These are phyloP conservation scores for Cyclostephanos tholiformis DNA, from an alignment of 108 stramenopile genomes.

Conservation along the genomic window DNA sequence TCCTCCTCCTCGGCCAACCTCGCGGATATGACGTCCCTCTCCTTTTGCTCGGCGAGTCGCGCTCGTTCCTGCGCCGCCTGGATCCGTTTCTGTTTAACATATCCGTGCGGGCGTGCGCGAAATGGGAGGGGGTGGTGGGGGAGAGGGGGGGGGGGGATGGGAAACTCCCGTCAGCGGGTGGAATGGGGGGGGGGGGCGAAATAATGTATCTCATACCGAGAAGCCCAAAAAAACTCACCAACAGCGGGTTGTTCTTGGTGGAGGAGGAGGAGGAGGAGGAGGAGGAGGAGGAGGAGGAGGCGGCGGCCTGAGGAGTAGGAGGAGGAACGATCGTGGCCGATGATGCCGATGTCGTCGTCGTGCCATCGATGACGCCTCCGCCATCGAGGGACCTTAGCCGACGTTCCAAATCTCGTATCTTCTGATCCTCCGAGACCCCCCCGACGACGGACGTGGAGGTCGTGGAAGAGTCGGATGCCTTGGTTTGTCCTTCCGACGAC, in stretches of 20 bases:
- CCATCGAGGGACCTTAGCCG: conserved; percentile 56
- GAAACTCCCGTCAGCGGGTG: background rate
- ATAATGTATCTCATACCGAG: background rate
- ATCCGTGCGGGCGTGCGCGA: no score
- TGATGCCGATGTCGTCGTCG: background rate
- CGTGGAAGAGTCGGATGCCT: no score
- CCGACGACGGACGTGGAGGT: background rate
- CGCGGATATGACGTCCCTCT: conserved; percentile 25
- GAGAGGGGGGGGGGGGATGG: background rate
- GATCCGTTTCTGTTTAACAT: conserved; percentile 82
- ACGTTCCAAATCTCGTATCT: conserved; percentile 71
- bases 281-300: conserved; percentile 14
- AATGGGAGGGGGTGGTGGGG: background rate
- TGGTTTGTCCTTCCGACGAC: conserved; percentile 6
- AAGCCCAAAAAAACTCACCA: conserved; percentile 53
- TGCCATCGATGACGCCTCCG: conserved; percentile 3
- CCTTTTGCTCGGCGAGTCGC: conserved; percentile 47
- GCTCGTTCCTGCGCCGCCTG: conserved; percentile 85
- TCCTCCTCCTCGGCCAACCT: conserved; percentile 25
- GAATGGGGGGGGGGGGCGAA: background rate
- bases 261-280: conserved; percentile 30
- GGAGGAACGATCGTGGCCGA: background rate
- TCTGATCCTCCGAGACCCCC: conserved; percentile 31
- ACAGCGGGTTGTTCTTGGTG: conserved; percentile 47
- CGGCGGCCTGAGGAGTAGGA: conserved; percentile 3